These are phyloP conservation scores for Didymella lethalis DNA, from an alignment of 2,329 filamentous ascomycete species.

Conservation along the genomic window DNA sequence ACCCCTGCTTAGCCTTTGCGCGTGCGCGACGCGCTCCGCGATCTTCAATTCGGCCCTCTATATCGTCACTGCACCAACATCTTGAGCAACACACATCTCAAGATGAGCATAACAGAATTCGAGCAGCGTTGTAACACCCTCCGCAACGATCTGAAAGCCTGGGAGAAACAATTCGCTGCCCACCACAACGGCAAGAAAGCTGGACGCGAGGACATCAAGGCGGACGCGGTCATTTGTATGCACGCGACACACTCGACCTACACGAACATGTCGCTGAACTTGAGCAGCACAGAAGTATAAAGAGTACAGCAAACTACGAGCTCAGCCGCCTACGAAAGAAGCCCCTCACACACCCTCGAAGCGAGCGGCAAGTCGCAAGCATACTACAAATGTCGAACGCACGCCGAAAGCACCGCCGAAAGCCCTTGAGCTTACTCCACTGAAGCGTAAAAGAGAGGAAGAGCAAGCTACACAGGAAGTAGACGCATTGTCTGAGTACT, in stretches of 20 bases:
- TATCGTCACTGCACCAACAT: slow-evolving; percentile 17
- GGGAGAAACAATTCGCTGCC: slow-evolving; percentile 73
- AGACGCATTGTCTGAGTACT: slow-evolving; percentile 24
- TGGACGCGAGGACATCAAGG: slow-evolving; percentile 77
- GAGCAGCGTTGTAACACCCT: slow-evolving; percentile 83
- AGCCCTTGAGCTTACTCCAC: slow-evolving; percentile 34
- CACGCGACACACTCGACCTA: slow-evolving; percentile 10
- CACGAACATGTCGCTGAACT: slow-evolving; percentile 21
- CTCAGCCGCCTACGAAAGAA: slow-evolving; percentile 37
- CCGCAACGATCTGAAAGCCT: slow-evolving; percentile 75
- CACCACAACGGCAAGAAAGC: slow-evolving; percentile 73
- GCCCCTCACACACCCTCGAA: slow-evolving; percentile 47
- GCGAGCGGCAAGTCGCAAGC: slow-evolving; percentile 34
- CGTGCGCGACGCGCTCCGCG: slow-evolving; percentile 41
- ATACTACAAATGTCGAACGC: slow-evolving; percentile 30
- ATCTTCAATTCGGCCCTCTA: slow-evolving; percentile 32
- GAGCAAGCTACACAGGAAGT: slow-evolving; percentile 25
- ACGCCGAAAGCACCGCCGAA: slow-evolving; percentile 39
- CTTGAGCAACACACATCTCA: slow-evolving; percentile 22
- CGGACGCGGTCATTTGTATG: slow-evolving; percentile 73
- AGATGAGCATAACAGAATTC: slow-evolving; percentile 40
- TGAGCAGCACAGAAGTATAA: slow-evolving; percentile 74
- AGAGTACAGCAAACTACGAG: slow-evolving; percentile 72
- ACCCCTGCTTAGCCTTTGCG: slow-evolving; percentile 29
- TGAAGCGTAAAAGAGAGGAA: slow-evolving; percentile 45